phyloP scores from a whole-genome alignment of 2,329 filamentous ascomycete genomes.

The Neodidymelliopsis sp. region DNA sequence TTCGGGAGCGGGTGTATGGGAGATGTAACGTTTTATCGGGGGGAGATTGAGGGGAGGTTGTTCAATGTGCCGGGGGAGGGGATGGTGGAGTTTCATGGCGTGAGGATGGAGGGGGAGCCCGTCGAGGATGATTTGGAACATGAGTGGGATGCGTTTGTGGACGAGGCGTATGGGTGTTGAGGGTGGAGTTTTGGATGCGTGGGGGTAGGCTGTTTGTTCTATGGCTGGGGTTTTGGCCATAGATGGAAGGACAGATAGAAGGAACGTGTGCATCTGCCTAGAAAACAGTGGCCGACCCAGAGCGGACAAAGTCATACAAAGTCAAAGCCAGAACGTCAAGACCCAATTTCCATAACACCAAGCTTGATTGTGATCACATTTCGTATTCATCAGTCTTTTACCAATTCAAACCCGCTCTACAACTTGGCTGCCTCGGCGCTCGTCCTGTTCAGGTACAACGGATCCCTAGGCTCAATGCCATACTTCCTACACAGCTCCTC shows the following conservation, averaged over 20 bases:
- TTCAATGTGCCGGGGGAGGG: constrained; percentile 35
- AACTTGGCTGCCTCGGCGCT: constrained; percentile 52
- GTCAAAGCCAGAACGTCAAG: no score
- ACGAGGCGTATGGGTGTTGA: constrained; percentile 36
- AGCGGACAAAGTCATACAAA: no score
- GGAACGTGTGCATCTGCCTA: no score
- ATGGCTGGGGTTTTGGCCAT: no score
- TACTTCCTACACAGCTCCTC: constrained; percentile 71
- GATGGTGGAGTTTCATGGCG: constrained; percentile 36
- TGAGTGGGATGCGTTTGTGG: constrained; percentile 36
- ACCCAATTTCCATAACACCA: no score
- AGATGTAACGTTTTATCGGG: constrained; percentile 36
- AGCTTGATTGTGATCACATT: no score
- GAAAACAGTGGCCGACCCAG: no score
- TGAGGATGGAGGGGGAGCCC: constrained; percentile 26
- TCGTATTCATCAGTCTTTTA: background rate
- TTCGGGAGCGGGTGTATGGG: constrained; percentile 48
- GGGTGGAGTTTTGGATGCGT: no score
- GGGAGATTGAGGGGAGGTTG: constrained; percentile 9
- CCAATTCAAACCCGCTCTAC: constrained; percentile 26
- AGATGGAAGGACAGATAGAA: no score
- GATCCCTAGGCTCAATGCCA: constrained; percentile 54
- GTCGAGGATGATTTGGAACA: constrained; percentile 34
- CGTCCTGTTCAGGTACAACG: constrained; percentile 52
- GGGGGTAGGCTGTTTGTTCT: no score